phyloP scores from a whole-genome alignment of 371 early-diverging fungal species.

The Syncephalastrum racemosum region DNA sequence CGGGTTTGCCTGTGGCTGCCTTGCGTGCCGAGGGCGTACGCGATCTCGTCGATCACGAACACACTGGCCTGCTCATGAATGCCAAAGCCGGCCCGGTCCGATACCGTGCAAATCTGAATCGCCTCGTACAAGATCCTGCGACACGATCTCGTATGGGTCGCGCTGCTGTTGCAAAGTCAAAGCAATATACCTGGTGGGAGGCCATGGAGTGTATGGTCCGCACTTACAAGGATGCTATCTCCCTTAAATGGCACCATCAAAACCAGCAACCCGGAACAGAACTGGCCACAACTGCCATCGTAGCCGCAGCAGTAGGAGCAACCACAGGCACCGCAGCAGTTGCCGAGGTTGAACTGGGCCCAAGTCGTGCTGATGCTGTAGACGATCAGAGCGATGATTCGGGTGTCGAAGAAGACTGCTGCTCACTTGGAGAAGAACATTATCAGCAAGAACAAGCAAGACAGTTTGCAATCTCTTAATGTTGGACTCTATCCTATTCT shows the following conservation, averaged over 20 bases:
- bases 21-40: constrained; percentile 45
- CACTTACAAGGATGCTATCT: constrained; percentile 30
- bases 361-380: too few relatives aligned
- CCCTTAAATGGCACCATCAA: too few relatives aligned
- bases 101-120: constrained; percentile 24
- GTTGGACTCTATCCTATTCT: too few relatives aligned
- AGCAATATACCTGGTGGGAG: constrained; percentile 45
- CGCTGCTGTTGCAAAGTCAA: constrained; percentile 24
- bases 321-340: too few relatives aligned
- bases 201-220: constrained; percentile 47
- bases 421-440: not conserved
- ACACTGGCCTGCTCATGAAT: constrained; percentile 42
- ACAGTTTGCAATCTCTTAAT: too few relatives aligned
- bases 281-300: too few relatives aligned
- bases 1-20: constrained; percentile 43
- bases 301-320: too few relatives aligned
- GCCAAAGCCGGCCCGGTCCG: constrained; percentile 4
- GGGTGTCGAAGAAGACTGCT: constrained; percentile 30
- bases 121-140: constrained; percentile 17
- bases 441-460: too few relatives aligned
- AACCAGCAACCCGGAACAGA: not conserved
- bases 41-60: constrained; percentile 39
- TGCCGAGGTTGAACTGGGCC: too few relatives aligned
- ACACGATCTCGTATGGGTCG: constrained; percentile 21
- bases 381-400: constrained; percentile 12